Base-by-base conservation (phyloP, 345 rosid species). In the Populus alba region DNA sequence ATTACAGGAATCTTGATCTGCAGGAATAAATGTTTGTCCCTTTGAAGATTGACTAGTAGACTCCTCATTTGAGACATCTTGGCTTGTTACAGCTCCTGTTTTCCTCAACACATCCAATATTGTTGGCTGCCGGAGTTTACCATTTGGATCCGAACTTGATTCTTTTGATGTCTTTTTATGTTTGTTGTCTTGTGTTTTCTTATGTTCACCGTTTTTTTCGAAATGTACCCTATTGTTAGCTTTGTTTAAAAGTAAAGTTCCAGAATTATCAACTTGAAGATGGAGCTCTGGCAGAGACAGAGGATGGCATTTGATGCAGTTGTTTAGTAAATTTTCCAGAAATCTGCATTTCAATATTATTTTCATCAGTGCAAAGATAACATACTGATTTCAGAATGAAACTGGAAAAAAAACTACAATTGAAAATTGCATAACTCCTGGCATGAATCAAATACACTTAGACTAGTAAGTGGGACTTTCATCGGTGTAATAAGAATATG, bases 291-390 rank as follows among this genome's bases (percentile, higher is more conserved):
- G 98, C 53, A 94, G 83, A 80, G 87, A 87, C 61, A 87, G 78
- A 79, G 92, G 91, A 84, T 84, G 85, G 68, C 76, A 73, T 81
- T 82, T 76, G 80, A 90, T 86, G 72, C 77, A 85, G 85, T 86
- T 76, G 78, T 88, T 85, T 85, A 94, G 84, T 80, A 91, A 85
- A 90, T 91, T 84, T 85, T 94, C 98, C 80, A 92, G 82, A 85
- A 87, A 88, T 83, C 97, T 94, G 94, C 80, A 80, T 70, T 73
- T 59, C 67, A 66, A 80, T 67, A 73, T 68, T 82, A 55, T 68
- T 70, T 77, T 79, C 69, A 78, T 85, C 80, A 83, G 76, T 82
- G 69, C 3, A 35, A n/a, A 57, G 11, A 53, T 61, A 41, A 5
- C 45, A 23, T 39, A 17, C 22, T 71, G 70, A 51, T 68, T 83